These are phyloP conservation scores for Magnolia officinalis DNA, from an alignment of 164 flowering plant genomes.

Conservation along the genomic window DNA sequence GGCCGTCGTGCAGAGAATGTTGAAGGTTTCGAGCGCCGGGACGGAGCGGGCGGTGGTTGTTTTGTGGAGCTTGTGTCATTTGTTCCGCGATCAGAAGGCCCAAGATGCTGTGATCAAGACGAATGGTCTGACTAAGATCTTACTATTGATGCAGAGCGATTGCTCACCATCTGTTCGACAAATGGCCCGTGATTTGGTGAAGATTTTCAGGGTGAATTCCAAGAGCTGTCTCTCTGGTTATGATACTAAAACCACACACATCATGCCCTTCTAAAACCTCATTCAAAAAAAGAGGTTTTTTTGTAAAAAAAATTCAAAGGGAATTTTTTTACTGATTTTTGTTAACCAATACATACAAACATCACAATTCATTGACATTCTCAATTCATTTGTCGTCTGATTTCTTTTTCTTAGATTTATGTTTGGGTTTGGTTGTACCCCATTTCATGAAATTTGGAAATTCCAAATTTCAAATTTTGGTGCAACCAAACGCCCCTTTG, in stretches of 20 bases:
- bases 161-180: conserved; percentile 61
- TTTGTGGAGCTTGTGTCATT: conserved; percentile 72
- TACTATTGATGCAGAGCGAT: conserved; percentile 81
- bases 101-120: conserved; percentile 47
- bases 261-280: conserved; percentile 68
- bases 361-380: background rate
- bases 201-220: conserved; percentile 49
- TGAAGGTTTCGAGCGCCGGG: conserved; percentile 63
- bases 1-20: conserved; percentile 43
- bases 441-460: too few species aligned
- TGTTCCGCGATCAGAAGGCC: conserved; percentile 52
- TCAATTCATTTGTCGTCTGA: background rate
- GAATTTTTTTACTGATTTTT: background rate
- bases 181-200: conserved; percentile 70
- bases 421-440: background rate
- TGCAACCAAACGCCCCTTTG: too few species aligned
- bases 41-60: conserved; percentile 77
- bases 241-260: conserved; percentile 79
- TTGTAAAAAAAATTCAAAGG: background rate
- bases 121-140: conserved; percentile 68
- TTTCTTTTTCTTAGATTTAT: too few species aligned
- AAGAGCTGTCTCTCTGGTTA: conserved; percentile 59
- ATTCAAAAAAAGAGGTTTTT: background rate
- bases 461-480: too few species aligned
- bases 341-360: background rate